Percentiles rank a stretch among this genome's conserved stretches.
These are phyloP conservation scores for Amauroascus niger DNA, from an alignment of 2,329 filamentous ascomycete genomes.

Conservation along the genomic window DNA sequence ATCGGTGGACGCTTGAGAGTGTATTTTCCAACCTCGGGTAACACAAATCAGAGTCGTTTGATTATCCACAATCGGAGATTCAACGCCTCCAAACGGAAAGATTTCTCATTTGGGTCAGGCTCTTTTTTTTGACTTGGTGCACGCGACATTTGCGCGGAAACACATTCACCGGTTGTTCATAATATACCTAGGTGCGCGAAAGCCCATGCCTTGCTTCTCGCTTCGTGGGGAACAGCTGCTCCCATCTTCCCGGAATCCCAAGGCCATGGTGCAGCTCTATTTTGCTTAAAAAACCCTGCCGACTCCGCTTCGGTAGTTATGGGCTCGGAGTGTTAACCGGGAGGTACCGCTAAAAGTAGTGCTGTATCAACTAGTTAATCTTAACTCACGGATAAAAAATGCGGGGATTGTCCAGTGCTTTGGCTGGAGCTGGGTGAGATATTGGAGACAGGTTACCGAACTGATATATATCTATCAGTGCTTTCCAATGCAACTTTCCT, in stretches of 20 bases:
- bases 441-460: background rate
- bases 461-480: background rate
- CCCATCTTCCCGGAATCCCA: background rate
- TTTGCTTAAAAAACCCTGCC: background rate
- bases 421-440: background rate
- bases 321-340: too few relatives aligned
- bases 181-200: too few relatives aligned
- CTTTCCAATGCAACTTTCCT: background rate
- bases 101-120: background rate
- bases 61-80: constrained; percentile 1
- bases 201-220: too few relatives aligned
- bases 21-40: background rate
- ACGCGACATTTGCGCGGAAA: too few relatives aligned
- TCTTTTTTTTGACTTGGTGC: too few relatives aligned
- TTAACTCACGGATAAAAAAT: background rate
- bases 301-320: background rate
- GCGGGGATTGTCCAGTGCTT: background rate
- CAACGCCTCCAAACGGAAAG: background rate
- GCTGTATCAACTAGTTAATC: too few relatives aligned
- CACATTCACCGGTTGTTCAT: too few relatives aligned
- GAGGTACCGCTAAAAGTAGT: too few relatives aligned
- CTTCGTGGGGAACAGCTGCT: too few relatives aligned
- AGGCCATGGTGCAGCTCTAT: background rate
- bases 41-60: background rate
- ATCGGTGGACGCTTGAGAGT: background rate